phyloP scores from a whole-genome alignment of 768 basidiomycete genomes.

The Boletus rubroflammeus region DNA sequence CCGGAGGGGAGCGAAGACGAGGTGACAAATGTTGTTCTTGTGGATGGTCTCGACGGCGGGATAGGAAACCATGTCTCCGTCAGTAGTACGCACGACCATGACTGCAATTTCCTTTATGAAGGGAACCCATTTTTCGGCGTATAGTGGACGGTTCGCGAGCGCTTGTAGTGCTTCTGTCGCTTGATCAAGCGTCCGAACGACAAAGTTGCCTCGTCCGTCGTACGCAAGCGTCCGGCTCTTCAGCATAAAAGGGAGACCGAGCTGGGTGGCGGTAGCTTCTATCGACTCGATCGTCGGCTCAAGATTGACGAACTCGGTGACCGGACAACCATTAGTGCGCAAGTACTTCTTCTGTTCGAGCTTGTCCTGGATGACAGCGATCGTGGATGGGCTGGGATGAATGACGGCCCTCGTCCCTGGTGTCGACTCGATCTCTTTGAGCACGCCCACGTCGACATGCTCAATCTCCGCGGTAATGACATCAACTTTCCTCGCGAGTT shows the following conservation, averaged over 20 bases:
- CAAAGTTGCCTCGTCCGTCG: constrained; percentile 92
- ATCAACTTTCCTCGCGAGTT: constrained; percentile 78
- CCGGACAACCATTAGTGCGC: constrained; percentile 43
- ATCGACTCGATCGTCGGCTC: constrained; percentile 52
- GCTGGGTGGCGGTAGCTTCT: constrained; percentile 43
- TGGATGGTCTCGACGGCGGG: constrained; percentile 95
- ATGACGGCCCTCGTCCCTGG: constrained; percentile 34
- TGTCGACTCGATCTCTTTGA: constrained; percentile 45
- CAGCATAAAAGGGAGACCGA: constrained; percentile 92
- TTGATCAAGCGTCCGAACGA: constrained; percentile 53
- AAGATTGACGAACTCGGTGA: constrained; percentile 59
- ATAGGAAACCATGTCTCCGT: constrained; percentile 77
- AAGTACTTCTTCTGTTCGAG: constrained; percentile 64
- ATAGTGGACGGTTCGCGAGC: constrained; percentile 69
- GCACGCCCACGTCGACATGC: constrained; percentile 78
- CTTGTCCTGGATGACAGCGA: constrained; percentile 81
- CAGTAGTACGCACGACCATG: constrained; percentile 85
- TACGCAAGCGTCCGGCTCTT: constrained; percentile 95
- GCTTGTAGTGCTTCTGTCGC: constrained; percentile 47
- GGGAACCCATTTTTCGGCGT: constrained; percentile 92
- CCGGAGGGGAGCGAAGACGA: constrained; percentile 87
- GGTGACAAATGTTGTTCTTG: constrained; percentile 88
- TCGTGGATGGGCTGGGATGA: constrained; percentile 79
- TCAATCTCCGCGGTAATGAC: constrained; percentile 95
- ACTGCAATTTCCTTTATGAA: constrained; percentile 91